Percentiles rank a stretch among this genome's conserved stretches.
Conservation (phyloP, 179 eudicot genomes). For the Beta lomatogona region DNA sequence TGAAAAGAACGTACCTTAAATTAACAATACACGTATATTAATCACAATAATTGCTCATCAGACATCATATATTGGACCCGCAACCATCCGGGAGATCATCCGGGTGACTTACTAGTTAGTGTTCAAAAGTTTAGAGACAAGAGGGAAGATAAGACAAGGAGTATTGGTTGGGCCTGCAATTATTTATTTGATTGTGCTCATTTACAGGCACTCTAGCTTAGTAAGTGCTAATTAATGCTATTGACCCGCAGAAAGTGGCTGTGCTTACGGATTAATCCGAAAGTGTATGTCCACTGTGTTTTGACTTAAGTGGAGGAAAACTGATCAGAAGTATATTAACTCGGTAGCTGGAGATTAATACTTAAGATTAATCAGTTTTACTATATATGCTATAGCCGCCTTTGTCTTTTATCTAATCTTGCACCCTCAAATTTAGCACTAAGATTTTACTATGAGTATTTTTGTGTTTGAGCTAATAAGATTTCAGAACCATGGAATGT, state of each 20-base stretch:
- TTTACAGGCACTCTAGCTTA: slow-evolving; percentile 11
- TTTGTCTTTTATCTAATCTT: slow-evolving; percentile 36
- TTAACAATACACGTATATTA: too few species aligned
- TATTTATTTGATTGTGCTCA: slow-evolving; percentile 21
- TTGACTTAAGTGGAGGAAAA: slow-evolving; percentile 30
- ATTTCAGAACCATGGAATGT: slow-evolving; percentile 16
- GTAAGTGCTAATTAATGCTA: slow-evolving; percentile 31
- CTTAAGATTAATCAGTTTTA: slow-evolving; percentile 12
- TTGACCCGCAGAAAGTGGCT: slow-evolving; percentile 39
- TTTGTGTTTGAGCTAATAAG: slow-evolving; percentile 26
- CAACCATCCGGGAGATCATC: too few species aligned
- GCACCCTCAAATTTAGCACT: slow-evolving; percentile 21
- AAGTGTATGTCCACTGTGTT: slow-evolving; percentile 36
- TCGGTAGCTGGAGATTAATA: not conserved
- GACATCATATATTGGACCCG: too few species aligned
- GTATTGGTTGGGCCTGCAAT: slow-evolving; percentile 24
- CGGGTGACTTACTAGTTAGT: too few species aligned
- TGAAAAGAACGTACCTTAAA: too few species aligned
- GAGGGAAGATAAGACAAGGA: slow-evolving; percentile 32
- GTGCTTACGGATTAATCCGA: slow-evolving; percentile 22
- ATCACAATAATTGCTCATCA: too few species aligned
- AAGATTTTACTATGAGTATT: slow-evolving; percentile 13
- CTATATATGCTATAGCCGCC: slow-evolving; percentile 26
- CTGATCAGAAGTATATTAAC: not conserved
- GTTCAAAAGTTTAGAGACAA: not conserved